phyloP scores from a whole-genome alignment of 176 grass and related monocot species.

The Cenchrus purpureus region DNA sequence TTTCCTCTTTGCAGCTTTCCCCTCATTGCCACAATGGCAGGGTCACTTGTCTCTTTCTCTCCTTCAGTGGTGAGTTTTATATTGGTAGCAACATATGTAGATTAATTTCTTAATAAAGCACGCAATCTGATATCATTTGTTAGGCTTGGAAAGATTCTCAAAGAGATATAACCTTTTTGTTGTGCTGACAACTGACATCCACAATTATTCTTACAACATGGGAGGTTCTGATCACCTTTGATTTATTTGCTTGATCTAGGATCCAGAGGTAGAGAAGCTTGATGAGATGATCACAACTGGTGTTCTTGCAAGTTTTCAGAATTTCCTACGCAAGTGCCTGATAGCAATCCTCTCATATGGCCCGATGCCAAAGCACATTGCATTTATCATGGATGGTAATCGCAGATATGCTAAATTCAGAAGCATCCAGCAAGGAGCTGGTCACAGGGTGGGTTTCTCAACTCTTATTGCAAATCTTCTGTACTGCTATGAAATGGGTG shows the following conservation, averaged over 20 bases:
- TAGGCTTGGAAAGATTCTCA: slow-evolving; percentile 23
- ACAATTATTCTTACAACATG: slow-evolving; percentile 7
- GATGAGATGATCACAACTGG: slow-evolving; percentile 27
- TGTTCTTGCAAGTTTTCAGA: slow-evolving; percentile 40
- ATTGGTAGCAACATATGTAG: neutral
- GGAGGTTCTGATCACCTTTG: neutral
- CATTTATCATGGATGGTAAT: slow-evolving; percentile 93
- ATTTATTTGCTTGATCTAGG: slow-evolving; percentile 33
- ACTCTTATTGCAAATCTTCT: slow-evolving; percentile 60
- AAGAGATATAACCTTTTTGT: neutral
- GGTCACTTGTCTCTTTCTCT: slow-evolving; percentile 7
- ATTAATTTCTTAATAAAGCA: slow-evolving; percentile 9
- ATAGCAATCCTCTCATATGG: slow-evolving; percentile 66
- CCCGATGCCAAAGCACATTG: slow-evolving; percentile 73
- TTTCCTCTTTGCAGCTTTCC: slow-evolving; percentile 29
- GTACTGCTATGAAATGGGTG: slow-evolving; percentile 76
- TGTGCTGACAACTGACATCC: neutral
- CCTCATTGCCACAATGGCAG: slow-evolving; percentile 20
- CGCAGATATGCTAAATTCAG: slow-evolving; percentile 77
- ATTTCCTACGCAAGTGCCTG: slow-evolving; percentile 64
- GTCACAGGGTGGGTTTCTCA: slow-evolving; percentile 67
- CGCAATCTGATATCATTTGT: neutral
- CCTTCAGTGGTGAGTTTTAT: slow-evolving; percentile 34
- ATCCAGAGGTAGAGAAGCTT: slow-evolving; percentile 42
- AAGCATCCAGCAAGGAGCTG: slow-evolving; percentile 51